Conservation (phyloP, 192 early-diverging fungal species). For the Entomortierella beljakovae region DNA sequence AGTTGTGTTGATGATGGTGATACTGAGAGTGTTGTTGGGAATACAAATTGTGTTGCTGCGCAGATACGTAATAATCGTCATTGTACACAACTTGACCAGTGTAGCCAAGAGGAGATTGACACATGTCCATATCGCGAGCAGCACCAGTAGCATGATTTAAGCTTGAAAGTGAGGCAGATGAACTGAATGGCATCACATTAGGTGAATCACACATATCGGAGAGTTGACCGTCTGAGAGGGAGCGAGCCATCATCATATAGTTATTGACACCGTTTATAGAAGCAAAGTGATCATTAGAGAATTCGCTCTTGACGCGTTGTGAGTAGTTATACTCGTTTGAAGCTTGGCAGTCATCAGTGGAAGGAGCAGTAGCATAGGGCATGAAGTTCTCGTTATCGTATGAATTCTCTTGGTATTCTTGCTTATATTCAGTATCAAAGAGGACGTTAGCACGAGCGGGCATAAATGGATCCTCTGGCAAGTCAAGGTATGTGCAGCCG, state of each 20-base stretch:
- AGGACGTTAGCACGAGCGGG: slow-evolving; percentile 42
- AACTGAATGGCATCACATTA: slow-evolving; percentile 16
- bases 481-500: slow-evolving; percentile 31
- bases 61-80: slow-evolving; percentile 46
- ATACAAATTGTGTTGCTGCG: slow-evolving; percentile 49
- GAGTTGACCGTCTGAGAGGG: slow-evolving; percentile 38
- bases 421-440: slow-evolving; percentile 40
- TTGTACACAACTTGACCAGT: slow-evolving; percentile 40
- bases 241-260: slow-evolving; percentile 33
- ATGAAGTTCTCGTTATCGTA: slow-evolving; percentile 29
- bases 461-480: slow-evolving; percentile 46
- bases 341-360: slow-evolving; percentile 20
- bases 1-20: slow-evolving; percentile 28
- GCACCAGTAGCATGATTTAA: slow-evolving; percentile 44
- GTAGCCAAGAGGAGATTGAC: slow-evolving; percentile 31
- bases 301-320: slow-evolving; percentile 29
- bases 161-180: slow-evolving; percentile 9
- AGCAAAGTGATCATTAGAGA: slow-evolving; percentile 16
- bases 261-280: slow-evolving; percentile 7
- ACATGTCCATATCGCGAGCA: slow-evolving; percentile 14
- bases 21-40: slow-evolving; percentile 43
- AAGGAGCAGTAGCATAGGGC: slow-evolving; percentile 18
- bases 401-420: slow-evolving; percentile 36
- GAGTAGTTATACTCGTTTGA: slow-evolving; percentile 17
- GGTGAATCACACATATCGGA: slow-evolving; percentile 40